Evolutionary conservation across 768 basidiomycete genomes (phyloP).

Genomic region (Paxillus rubicundulus): DNA sequence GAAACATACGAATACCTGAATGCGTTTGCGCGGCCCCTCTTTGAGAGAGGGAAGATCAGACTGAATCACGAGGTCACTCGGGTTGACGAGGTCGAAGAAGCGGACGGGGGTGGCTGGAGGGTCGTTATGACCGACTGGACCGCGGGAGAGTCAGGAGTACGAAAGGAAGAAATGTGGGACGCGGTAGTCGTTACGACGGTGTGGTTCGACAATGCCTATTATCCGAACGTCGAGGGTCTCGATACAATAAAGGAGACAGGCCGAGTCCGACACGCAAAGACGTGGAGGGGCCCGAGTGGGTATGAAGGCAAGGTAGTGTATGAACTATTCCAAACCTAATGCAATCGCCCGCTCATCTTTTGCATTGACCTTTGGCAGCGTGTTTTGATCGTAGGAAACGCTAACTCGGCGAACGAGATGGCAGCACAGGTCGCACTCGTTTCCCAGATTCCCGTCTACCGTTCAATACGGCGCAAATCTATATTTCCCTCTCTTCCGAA

Average conservation of each 20-base stretch:
- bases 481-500: constrained; percentile 45
- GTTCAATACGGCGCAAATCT: constrained; percentile 43
- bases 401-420: constrained; percentile 53
- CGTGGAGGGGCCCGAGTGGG: constrained; percentile 39
- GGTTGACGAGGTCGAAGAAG: constrained; percentile 35
- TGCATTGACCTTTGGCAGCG: constrained; percentile 30
- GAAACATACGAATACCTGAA: constrained; percentile 30
- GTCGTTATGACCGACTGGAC: constrained; percentile 40
- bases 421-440: constrained; percentile 43
- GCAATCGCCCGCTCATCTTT: neutral
- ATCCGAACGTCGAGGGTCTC: constrained; percentile 44
- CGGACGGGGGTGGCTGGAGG: constrained; percentile 36
- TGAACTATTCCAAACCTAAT: neutral
- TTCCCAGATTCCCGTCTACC: constrained; percentile 41
- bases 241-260: constrained; percentile 35
- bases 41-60: constrained; percentile 34
- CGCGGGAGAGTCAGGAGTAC: constrained; percentile 14
- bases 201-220: constrained; percentile 46
- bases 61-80: constrained; percentile 40
- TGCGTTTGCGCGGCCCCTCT: constrained; percentile 23
- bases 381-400: constrained; percentile 48
- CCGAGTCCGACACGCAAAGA: constrained; percentile 41
- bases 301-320: constrained; percentile 33
- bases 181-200: constrained; percentile 46
- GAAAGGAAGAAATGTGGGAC: constrained; percentile 44